Conservation (phyloP, 2,329 filamentous ascomycete species). For the Penicillium sp. region DNA sequence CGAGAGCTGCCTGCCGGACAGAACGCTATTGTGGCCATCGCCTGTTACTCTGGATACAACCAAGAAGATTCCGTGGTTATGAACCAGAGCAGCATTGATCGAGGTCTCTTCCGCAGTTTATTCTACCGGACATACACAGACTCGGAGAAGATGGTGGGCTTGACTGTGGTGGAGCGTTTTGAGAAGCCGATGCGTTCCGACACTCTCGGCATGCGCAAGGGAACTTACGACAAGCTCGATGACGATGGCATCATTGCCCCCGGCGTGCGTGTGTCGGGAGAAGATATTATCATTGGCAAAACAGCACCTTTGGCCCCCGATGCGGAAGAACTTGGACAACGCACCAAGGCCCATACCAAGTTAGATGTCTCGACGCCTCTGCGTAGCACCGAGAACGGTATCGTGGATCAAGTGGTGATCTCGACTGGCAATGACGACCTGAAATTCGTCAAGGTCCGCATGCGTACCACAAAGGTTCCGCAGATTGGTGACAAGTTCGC, state of each 20-base stretch:
- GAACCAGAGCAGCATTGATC: conserved; percentile 99
- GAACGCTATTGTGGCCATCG: conserved; percentile 96
- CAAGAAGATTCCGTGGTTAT: conserved; percentile 99
- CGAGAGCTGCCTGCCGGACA: conserved; percentile 93
- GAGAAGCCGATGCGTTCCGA: conserved; percentile 88
- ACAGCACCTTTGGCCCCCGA: conserved; percentile 91
- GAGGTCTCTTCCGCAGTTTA: conserved; percentile 91
- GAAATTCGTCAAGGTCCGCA: conserved; percentile 94
- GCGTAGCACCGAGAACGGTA: conserved; percentile 92
- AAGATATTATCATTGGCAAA: conserved; percentile 99
- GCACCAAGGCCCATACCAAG: conserved; percentile 84
- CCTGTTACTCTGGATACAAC: conserved; percentile 97
- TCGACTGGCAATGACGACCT: conserved; percentile 93
- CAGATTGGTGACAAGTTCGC: conserved; percentile 99
- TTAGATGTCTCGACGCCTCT: conserved; percentile 93
- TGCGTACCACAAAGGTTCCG: conserved; percentile 93
- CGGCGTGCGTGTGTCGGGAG: conserved; percentile 88
- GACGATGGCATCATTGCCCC: conserved; percentile 93
- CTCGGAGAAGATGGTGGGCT: conserved; percentile 84
- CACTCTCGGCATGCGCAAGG: conserved; percentile 86
- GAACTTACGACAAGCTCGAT: conserved; percentile 95
- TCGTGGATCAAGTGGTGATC: conserved; percentile 86
- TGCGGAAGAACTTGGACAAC: conserved; percentile 85
- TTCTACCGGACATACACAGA: conserved; percentile 98
- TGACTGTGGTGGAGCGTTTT: conserved; percentile 87